Evolutionary conservation across 306 rosid genomes (phyloP), one percentile per base, ranked within the genome.

Genomic region (Sphenostylis stenocarpa): DNA sequence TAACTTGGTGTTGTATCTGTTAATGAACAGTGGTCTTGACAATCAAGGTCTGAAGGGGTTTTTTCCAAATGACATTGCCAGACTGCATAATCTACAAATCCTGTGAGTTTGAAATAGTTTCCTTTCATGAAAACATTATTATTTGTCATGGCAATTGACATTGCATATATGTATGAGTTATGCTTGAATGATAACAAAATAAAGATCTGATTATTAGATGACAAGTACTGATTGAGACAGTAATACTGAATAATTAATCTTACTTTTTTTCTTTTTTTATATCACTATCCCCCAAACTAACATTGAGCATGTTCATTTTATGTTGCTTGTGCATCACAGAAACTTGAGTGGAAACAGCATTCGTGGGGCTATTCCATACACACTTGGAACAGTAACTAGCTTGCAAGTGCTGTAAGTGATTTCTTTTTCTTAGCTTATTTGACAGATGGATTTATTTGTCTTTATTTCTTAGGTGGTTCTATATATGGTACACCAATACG

Each of bases 331-430:
- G 44, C 43, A 75, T 65, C 21, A 10, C 90, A 96, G 99, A 85
- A 96, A 96, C 81, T 85, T 96, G 85, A 92, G 99, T 83, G 97
- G 97, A 87, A 96, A 91, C 84, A 78, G 81, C 85, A 77, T 96
- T 28, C 89, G 47, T 17, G 99, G 99, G 56, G 76, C 81, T 70
- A 89, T 96, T 84, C 99, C 99, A 47, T 86, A 87, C 57, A 76
- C 96, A 4, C 91, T 96, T 58, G 98, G 99, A 82, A 80, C 78
- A 38, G 73, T 90, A 79, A 52, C 83, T 71, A 87, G 88, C 84
- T 86, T 96, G 81, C 78, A 91, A 92, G 88, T 79, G 44, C 66
- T 96, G 99, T 96, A 83, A 91, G 99, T 89, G 82, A 69, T 45
- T 77, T 51, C 57, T 76, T 36, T 48, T 51, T 51, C 36, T 75